Base-by-base conservation (phyloP, 345 rosid species). In the Hibiscus mutabilis region DNA sequence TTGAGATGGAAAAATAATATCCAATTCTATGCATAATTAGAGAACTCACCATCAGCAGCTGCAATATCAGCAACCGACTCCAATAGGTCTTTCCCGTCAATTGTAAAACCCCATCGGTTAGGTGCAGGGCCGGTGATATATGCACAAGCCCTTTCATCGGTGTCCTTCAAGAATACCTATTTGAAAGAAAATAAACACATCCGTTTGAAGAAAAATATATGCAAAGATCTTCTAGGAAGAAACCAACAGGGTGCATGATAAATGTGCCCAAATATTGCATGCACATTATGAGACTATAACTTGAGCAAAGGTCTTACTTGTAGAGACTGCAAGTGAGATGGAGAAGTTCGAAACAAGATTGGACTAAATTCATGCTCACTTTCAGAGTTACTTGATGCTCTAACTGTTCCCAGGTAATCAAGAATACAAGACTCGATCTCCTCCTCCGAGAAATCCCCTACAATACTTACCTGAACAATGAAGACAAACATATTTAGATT, bases 101-200 rank as follows among this genome's bases (percentile, higher is more conserved):
- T 91, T 18, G 96, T 87, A 74, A 89, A 84, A 73, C 99, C 98
- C 99, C 99, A 96, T 42, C 98, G 95, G 60, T 92, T 96, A 51
- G 99, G 98, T n/a, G 98, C 99, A 73, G 99, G 98, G 75, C 99
- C 99, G 1, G 98, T 97, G 78, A 96, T 91, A 80, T 96, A 96
- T 52, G 98, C 99, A 75, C 99, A 92, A 58, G 99, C 99, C 84
- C 99, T 89, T 81, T 96, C 99, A 77, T 96, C 99, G 3, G 98
- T 96, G 77, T 96, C 99, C 83, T 92, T 91, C 86, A 96, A 81
- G 84, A 87, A 88, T 70, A 92, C 98, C 99, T 95, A 82, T 68
- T 60, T 75, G 77, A 58, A 74, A 65, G 63, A 47, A 73, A 49
- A 67, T 22, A 75, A 66, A 73, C 22, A 58, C 27, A 69, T 59